phyloP scores from a whole-genome alignment of 345 rosid species.

The Leavenworthia alabamica region DNA sequence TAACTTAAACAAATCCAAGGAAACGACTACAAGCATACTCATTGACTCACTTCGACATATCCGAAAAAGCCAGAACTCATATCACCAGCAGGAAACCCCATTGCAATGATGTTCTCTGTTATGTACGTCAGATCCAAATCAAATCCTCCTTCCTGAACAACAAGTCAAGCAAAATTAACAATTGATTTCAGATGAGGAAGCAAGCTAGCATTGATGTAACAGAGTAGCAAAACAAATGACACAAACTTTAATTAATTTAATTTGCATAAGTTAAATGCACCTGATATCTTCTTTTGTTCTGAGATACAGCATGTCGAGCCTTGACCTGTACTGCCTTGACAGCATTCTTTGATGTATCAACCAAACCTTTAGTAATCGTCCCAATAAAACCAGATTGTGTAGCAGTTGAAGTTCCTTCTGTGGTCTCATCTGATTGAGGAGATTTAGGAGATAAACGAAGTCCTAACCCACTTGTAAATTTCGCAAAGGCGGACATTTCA shows the following conservation, averaged over 20 bases:
- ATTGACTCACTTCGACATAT: conserved; percentile 58
- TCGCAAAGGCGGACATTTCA: conserved; percentile 62
- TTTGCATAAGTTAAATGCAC: conserved; percentile 25
- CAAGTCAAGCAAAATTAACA: conserved; percentile 1
- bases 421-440: conserved; percentile 44
- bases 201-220: conserved; percentile 4
- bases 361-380: conserved; percentile 65
- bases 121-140: conserved; percentile 86
- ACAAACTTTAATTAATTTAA: conserved; percentile 18
- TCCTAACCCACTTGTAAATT: conserved; percentile 70
- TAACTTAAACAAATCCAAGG: not conserved
- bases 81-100: conserved; percentile 98
- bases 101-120: conserved; percentile 81
- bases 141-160: conserved; percentile 75
- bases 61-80: conserved; percentile 90
- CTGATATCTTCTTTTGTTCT: conserved; percentile 85
- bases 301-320: conserved; percentile 87
- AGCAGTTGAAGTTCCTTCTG: conserved; percentile 42
- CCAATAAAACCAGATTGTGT: conserved; percentile 61
- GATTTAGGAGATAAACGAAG: conserved; percentile 61
- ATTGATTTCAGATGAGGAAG: not conserved
- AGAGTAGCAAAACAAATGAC: not conserved
- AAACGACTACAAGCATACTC: conserved; percentile 3
- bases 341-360: conserved; percentile 79
- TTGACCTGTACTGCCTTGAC: conserved; percentile 88